Conservation (phyloP, 1,284 basidiomycete species). For the Anthracocystis setariae region DNA sequence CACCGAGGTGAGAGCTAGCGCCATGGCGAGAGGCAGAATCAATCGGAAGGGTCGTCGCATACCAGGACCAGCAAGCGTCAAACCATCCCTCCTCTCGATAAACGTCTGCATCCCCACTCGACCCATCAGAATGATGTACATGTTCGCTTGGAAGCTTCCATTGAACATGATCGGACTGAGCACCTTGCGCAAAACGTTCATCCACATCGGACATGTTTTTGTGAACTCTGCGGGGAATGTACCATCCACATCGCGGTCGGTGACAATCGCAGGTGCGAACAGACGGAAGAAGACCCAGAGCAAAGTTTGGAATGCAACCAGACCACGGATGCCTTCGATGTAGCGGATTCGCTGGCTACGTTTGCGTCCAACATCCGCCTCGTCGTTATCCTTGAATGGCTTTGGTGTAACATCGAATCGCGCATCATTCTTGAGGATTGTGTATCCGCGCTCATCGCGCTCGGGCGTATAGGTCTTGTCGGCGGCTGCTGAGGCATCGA, state of each 20-base stretch:
- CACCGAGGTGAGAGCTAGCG: conserved; percentile 47
- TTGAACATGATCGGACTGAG: conserved; percentile 53
- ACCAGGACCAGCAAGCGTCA: conserved; percentile 49
- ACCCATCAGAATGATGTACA: conserved; percentile 56
- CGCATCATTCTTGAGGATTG: conserved; percentile 38
- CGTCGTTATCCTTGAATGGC: conserved; percentile 33
- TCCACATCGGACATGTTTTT: conserved; percentile 44
- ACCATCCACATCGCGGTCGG: conserved; percentile 45
- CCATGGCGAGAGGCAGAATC: conserved; percentile 46
- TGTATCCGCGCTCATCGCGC: conserved; percentile 42
- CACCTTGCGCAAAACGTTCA: conserved; percentile 52
- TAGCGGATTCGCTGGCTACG: conserved; percentile 42
- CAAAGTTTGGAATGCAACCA: conserved; percentile 50
- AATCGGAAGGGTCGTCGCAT: conserved; percentile 56
- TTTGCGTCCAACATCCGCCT: conserved; percentile 35
- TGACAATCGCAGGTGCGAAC: conserved; percentile 51
- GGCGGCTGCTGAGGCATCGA: conserved; percentile 31
- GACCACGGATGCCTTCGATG: conserved; percentile 49
- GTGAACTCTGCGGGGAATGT: conserved; percentile 49
- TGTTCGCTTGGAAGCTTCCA: conserved; percentile 51
- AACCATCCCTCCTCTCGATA: conserved; percentile 47
- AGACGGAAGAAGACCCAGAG: conserved; percentile 58
- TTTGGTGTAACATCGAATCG: conserved; percentile 46
- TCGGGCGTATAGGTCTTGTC: conserved; percentile 36
- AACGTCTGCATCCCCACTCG: conserved; percentile 50